Evolutionary conservation across 1,284 basidiomycete genomes (phyloP), one percentile per base, ranked within the genome.

Genomic region (Apiotrichum sp.): DNA sequence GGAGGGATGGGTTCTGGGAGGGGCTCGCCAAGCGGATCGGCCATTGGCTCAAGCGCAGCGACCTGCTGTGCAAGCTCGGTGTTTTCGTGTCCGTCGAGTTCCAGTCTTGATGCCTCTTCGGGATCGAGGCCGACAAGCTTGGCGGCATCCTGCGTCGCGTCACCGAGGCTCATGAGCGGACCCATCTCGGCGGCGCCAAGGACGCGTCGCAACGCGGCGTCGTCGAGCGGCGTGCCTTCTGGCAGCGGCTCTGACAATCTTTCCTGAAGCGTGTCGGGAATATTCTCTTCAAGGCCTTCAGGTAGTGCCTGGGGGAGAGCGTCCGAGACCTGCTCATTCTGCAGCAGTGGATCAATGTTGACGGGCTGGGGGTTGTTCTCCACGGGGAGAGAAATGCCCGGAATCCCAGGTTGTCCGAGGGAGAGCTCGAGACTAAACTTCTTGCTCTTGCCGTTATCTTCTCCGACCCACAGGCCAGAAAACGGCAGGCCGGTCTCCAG

Each of bases 391-490:
- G 22, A 22, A 22, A 22, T 22, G 22, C 22, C 22, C 22, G 22
- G 22, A 22, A 22, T 22, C 22, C 22, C 22, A 1, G 61, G 64
- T n/a, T 52, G 51, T 0, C 53, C 57, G 2, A 72, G 32, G 6
- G 49, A 61, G 13, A 73, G 55, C 41, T 72, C 64, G 9, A 74
- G 64, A 4, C 62, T 47, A 46, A 72, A 74, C 57, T 68, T 65
- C 52, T 71, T 73, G 16, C 47, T 52, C 56, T 70, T 73, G 3
- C 62, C 66, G 9, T 59, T 50, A 11, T 65, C 65, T 34, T 71
- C 68, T 0, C 63, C 62, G 14, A 71, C 59, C 65, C 66, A 73
- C 11, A 74, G 51, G 2, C 65, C 70, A 1, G 71, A 64, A 47
- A 71, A 74, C 5, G 61, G 57, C 34, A 73, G 44, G 1, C 73